Percentiles rank a stretch among this genome's conserved stretches.
Conservation (phyloP, 768 basidiomycete genomes). For the Suillus americanus region DNA sequence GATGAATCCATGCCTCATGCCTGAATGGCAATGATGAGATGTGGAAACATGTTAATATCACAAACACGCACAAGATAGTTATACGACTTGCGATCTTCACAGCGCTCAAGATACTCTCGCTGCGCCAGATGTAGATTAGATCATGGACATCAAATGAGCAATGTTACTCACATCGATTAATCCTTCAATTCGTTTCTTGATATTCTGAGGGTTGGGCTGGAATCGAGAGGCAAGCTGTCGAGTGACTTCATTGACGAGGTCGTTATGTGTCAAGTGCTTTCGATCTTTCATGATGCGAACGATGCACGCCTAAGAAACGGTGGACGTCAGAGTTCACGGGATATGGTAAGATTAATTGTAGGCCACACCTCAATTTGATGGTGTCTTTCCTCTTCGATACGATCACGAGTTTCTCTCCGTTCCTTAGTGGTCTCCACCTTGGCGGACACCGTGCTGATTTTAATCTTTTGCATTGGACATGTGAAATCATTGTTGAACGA, state of each 20-base stretch:
- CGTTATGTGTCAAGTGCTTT: conserved; percentile 85
- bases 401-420: conserved; percentile 84
- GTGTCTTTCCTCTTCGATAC: conserved; percentile 88
- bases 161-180: conserved; percentile 77
- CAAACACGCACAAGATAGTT: conserved; percentile 59
- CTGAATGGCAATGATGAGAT: conserved; percentile 7
- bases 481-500: conserved; percentile 86
- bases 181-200: conserved; percentile 93
- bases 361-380: conserved; percentile 81
- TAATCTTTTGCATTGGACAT: conserved; percentile 83
- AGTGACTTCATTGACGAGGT: conserved; percentile 88
- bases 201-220: conserved; percentile 77
- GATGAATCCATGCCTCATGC: conserved; percentile 19
- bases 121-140: conserved; percentile 29
- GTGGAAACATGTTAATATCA: neutral
- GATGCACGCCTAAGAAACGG: conserved; percentile 77
- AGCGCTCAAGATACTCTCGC: conserved; percentile 94
- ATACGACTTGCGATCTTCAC: conserved; percentile 85
- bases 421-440: conserved; percentile 87
- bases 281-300: conserved; percentile 98
- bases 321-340: conserved; percentile 7
- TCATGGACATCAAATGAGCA: neutral
- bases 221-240: conserved; percentile 83
- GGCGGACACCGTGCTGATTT: conserved; percentile 86
- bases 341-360: neutral